These are phyloP conservation scores for Themeda triandra DNA, from an alignment of 176 grass and related monocot species.

Conservation along the genomic window DNA sequence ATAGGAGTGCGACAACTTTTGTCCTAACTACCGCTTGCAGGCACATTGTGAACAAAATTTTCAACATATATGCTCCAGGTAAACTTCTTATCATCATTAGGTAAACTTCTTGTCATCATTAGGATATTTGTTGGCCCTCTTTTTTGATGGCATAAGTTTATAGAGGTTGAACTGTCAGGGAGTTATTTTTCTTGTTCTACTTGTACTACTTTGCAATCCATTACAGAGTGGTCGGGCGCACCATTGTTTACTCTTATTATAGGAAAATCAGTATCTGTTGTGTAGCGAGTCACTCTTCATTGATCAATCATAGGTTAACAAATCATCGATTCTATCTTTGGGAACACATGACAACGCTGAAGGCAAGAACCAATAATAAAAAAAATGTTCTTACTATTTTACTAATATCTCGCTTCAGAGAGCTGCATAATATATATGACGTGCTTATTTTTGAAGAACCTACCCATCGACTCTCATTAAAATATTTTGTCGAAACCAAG, in stretches of 20 bases:
- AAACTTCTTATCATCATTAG: not conserved
- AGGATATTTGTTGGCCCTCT: not conserved
- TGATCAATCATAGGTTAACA: not conserved
- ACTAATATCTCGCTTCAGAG: not conserved
- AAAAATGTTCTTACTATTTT: not conserved
- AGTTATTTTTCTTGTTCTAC: constrained; percentile 9
- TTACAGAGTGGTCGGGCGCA: constrained; percentile 93
- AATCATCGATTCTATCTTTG: not conserved
- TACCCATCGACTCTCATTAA: not conserved
- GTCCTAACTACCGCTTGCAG: constrained; percentile 25
- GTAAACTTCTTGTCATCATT: too few species aligned
- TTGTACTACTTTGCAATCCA: constrained; percentile 14
- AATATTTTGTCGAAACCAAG: not conserved
- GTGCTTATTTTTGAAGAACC: not conserved
- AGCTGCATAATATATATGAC: not conserved
- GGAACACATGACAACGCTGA: not conserved
- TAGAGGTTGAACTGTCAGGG: not conserved
- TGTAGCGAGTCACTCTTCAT: constrained; percentile 87
- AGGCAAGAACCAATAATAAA: constrained; percentile 1
- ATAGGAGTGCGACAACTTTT: not conserved
- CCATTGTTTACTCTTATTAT: constrained; percentile 73
- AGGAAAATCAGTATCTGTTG: constrained; percentile 71
- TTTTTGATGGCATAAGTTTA: not conserved
- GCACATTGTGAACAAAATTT: constrained; percentile 82
- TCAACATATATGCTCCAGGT: constrained; percentile 79